Evolutionary conservation across 2,329 filamentous ascomycete genomes (phyloP).

Genomic region (Arthrinium phaeospermum): DNA sequence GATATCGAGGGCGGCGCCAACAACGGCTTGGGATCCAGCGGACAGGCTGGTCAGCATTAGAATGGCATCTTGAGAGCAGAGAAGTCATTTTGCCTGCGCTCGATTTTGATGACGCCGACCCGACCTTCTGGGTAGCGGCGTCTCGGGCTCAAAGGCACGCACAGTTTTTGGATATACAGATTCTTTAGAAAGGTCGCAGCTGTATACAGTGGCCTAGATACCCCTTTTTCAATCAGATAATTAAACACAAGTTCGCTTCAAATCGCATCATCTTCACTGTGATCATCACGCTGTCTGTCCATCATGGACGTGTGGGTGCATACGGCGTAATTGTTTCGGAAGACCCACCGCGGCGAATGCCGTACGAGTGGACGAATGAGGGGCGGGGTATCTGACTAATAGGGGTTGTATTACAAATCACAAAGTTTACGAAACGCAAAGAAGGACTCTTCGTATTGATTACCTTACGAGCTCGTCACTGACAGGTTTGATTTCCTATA

Average conservation of each 20-base stretch:
- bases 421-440: background rate
- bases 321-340: background rate
- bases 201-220: background rate
- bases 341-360: background rate
- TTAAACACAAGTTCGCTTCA: background rate
- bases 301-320: background rate
- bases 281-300: background rate
- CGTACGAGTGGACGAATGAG: background rate
- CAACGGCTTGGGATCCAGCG: background rate
- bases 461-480: background rate
- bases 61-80: background rate
- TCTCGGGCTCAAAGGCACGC: background rate
- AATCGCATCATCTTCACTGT: background rate
- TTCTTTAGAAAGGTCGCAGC: background rate
- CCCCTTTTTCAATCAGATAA: background rate
- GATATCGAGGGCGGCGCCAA: background rate
- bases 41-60: background rate
- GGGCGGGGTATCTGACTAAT: background rate
- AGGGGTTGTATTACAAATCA: constrained; percentile 8
- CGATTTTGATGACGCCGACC: background rate
- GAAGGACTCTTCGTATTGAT: background rate
- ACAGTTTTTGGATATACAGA: background rate
- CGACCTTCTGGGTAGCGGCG: no score
- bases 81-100: background rate
- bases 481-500: background rate